Evolutionary conservation across 2,329 filamentous ascomycete genomes (phyloP), one percentile per base, ranked within the genome.

Genomic region (Cladorrhinum sp.): DNA sequence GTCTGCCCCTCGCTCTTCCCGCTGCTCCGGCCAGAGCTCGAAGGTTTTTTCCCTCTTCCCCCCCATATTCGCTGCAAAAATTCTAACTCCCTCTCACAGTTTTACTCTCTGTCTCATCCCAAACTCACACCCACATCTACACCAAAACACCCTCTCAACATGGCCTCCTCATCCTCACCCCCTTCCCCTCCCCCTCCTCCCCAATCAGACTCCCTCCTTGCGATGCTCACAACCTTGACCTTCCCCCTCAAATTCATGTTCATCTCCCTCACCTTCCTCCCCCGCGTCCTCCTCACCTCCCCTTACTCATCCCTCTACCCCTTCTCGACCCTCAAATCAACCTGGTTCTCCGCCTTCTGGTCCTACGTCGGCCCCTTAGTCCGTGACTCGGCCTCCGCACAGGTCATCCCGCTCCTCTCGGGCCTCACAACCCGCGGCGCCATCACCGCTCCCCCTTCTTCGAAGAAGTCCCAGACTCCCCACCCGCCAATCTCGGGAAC

Each of bases 311-410:
- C 68, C 8, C 63, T 69, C 50, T 67, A 78, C 51, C 71, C 58
- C 70, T 75, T 4, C 72, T 84, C 18, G 54, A 81, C 50, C 36
- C 74, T 85, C 57, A 75, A 73, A 45, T 72, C 76, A 2, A 77
- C 73, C 63, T 87, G 85, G 82, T 90, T 89, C 72, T 79, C 78
- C 56, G 73, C 74, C 45, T 88, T 89, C 73, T 90, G 86, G 86
- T 72, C 73, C 32, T 75, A 69, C 57, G 77, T 78, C 50, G 85
- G 85, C 0, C 84, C 85, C 0, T 62, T 71, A 3, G 76, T 84
- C 2, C 79, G 81, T 60, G 63, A 72, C n/a, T 68, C 64, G 45
- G 78, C 74, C 18, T 76, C 74, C 36, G 67, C 67, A 0, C 72
- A 72, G 25, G 81, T 88, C 2, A 69, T 81, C 9, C 82, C 85